Conservation (phyloP, 108 stramenopile genomes). For the Epithemia pelagica region DNA sequence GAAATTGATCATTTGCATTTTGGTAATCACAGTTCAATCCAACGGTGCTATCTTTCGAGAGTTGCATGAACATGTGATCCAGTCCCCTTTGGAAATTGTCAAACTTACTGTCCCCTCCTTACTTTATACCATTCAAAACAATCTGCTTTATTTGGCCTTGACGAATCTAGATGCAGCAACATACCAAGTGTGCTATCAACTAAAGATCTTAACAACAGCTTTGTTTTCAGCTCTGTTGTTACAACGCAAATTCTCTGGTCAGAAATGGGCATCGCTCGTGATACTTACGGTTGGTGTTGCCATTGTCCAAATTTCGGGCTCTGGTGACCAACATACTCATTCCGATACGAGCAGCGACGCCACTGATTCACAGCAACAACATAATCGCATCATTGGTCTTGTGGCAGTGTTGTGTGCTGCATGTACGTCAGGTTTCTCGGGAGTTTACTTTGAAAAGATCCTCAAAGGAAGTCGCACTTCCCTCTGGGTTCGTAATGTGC, state of each 20-base stretch:
- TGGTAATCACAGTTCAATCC: conserved; percentile 56
- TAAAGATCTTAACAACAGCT: conserved; percentile 98
- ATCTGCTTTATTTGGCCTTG: conserved; percentile 93
- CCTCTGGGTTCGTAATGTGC: conserved; percentile 95
- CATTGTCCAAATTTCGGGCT: conserved; percentile 79
- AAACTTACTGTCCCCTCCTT: conserved; percentile 95
- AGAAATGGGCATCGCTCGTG: conserved; percentile 82
- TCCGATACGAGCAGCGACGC: neutral
- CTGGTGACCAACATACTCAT: conserved; percentile 21
- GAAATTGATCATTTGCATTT: conserved; percentile 60
- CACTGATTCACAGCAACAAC: conserved; percentile 17
- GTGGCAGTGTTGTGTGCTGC: conserved; percentile 90
- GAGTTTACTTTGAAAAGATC: conserved; percentile 97
- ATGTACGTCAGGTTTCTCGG: conserved; percentile 92
- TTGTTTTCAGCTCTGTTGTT: conserved; percentile 90
- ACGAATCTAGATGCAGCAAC: conserved; percentile 94
- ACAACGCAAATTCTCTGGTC: conserved; percentile 52
- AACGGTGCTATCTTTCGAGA: conserved; percentile 20
- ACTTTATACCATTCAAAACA: conserved; percentile 96
- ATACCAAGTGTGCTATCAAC: conserved; percentile 97
- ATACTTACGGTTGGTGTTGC: conserved; percentile 90
- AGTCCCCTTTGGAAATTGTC: conserved; percentile 73
- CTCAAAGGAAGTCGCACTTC: conserved; percentile 81
- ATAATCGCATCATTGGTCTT: conserved; percentile 71
- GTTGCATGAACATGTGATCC: conserved; percentile 32